Base-by-base conservation (phyloP, 2,329 filamentous ascomycete genomes). In the Nigrospora sphaerica region DNA sequence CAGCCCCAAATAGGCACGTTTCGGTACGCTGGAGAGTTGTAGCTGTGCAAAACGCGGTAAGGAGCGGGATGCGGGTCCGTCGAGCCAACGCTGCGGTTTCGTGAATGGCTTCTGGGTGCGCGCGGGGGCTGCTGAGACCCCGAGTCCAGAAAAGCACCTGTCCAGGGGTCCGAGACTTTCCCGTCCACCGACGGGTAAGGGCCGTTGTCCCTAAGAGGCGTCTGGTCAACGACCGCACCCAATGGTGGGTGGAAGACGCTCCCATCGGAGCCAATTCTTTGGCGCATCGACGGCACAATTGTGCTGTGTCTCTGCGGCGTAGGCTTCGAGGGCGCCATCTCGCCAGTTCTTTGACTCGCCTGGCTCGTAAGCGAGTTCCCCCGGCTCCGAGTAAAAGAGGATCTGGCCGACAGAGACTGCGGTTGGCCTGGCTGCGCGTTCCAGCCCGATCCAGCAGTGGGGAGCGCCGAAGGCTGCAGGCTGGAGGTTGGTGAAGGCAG, bases 1-100 rank as follows among this genome's bases (percentile, higher is more conserved):
- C 51, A 77, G n/a, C 73, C 70, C 75, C 76, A 79, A n/a, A 80
- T 77, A 0, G 75, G 77, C 3, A 66, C 70, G 33, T 73, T 68
- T 28, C 69, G 69, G 54, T 81, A 80, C 6, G 77, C 74, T 6
- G 77, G 76, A 4, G 77, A 77, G 55, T 79, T 77, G 54, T 80
- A 79, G 60, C 75, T 80, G 60, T 80, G 77, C 10, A 80, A 62
- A 12, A 80, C 66, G 1, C 76, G 72, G 49, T 74, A 80, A 10
- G 72, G 74, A 12, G 61, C 58, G 31, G 62, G 53, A 6, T 50
- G 57, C 19, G 50, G 56, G 40, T 58, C 33, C 18, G 23, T 47
- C 16, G 59, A 58, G 33, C 62, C 65, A 36, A 61, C 54, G 50
- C 68, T 73, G 35, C 62, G 61, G 50, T 69, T 66, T 17, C 68